Evolutionary conservation across 2,329 filamentous ascomycete species (phyloP), one percentile per base, ranked within the genome.

Genomic region (Proliferodiscus dingleyae): DNA sequence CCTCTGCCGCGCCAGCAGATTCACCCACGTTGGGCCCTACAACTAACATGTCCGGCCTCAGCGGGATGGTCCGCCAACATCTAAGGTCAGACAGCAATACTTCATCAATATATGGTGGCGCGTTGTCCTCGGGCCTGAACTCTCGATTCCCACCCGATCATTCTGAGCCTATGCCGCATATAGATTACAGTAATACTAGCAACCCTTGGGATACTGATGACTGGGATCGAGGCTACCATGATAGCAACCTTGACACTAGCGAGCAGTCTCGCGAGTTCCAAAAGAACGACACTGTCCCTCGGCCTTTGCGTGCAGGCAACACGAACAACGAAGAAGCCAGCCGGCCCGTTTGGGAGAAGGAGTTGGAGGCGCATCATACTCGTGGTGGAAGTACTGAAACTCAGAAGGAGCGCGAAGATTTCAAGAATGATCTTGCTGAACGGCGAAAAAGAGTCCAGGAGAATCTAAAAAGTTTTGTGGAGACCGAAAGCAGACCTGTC

Each of bases 61-160:
- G 84, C 58, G 86, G 85, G 2, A 78, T 95, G 71, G 83, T 95
- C 37, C 81, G 85, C 24, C 84, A 90, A 51, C 93, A 97, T 70
- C 70, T 97, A 32, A 81, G 93, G 41, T 81, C 81, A 26, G 81
- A 84, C 52, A 97, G 91, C 67, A 84, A 83, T 47, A 77, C 81
- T 11, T 97, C 91, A 1, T 94, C 89, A 0, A 74, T 93, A 21
- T 89, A 88, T 55, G 80, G 78, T 5, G 53, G 50, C 21, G 68
- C 68, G 45, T 68, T 66, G 19, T 70, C 70, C 8, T 68, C 64
- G 32, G 67, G 51, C n/a, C 59, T 69, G 13, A 67, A 67, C 8
- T 66, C 69, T 8, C 62, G 63, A 5, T 70, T 69, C 44, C 66
- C 65, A 2, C 38, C 55, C 0, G 68, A 69, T 40, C 55, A 62